phyloP scores from a whole-genome alignment of 164 flowering plant genomes.

The Chloranthus sessilifolius region DNA sequence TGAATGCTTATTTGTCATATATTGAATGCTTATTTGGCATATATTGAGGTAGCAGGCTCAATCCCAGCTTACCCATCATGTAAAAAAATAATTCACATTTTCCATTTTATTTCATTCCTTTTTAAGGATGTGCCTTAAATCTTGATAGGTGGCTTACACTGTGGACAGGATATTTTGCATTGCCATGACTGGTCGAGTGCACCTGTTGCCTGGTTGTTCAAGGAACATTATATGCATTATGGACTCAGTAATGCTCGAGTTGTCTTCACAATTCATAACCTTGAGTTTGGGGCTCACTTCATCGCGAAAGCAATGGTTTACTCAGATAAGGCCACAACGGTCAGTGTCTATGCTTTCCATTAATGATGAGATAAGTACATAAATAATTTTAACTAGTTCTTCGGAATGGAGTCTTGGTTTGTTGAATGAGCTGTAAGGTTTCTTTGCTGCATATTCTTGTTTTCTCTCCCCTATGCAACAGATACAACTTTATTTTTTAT shows the following conservation, averaged over 20 bases:
- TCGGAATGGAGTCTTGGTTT: too few relatives aligned
- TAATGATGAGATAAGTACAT: not conserved
- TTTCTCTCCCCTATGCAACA: too few relatives aligned
- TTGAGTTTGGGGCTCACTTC: slow-evolving; percentile 75
- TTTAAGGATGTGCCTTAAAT: not conserved
- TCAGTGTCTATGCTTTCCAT: slow-evolving; percentile 29
- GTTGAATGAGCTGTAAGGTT: too few relatives aligned
- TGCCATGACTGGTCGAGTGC: slow-evolving; percentile 99
- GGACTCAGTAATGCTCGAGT: slow-evolving; percentile 82
- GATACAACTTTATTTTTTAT: too few relatives aligned
- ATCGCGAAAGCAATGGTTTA: slow-evolving; percentile 82
- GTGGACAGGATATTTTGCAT: slow-evolving; percentile 86
- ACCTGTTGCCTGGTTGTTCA: slow-evolving; percentile 91
- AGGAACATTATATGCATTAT: slow-evolving; percentile 80
- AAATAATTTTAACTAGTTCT: slow-evolving; percentile 4
- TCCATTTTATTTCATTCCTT: not conserved
- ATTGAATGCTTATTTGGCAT: too few relatives aligned
- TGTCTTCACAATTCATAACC: slow-evolving; percentile 97
- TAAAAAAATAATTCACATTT: too few relatives aligned
- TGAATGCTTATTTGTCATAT: too few relatives aligned
- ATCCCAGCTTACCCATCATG: too few relatives aligned
- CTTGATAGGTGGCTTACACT: slow-evolving; percentile 1
- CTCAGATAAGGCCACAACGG: slow-evolving; percentile 93
- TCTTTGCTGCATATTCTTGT: not conserved
- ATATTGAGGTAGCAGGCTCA: too few relatives aligned